phyloP scores from a whole-genome alignment of 805 yeast species.

The Candida argentea region DNA sequence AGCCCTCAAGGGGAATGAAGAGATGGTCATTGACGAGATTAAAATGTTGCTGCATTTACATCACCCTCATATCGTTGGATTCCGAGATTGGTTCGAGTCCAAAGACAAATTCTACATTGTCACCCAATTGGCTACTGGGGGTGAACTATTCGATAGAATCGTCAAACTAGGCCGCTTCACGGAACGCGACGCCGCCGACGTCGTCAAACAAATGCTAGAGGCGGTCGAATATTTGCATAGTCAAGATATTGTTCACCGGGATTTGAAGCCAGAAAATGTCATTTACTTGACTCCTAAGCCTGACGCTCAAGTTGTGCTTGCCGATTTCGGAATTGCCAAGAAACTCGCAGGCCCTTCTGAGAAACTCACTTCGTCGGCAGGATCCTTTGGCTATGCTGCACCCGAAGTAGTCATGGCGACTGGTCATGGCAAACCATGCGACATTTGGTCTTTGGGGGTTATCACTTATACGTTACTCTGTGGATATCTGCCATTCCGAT shows the following conservation, averaged over 20 bases:
- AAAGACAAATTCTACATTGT: conserved; percentile 88
- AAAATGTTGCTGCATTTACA: conserved; percentile 52
- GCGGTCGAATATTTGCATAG: conserved; percentile 76
- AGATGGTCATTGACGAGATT: conserved; percentile 72
- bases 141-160: conserved; percentile 87
- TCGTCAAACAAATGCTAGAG: conserved; percentile 61
- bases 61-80: conserved; percentile 84
- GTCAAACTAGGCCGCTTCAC: conserved; percentile 74
- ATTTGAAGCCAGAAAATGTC: conserved; percentile 89
- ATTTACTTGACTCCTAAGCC: conserved; percentile 49
- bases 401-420: conserved; percentile 78
- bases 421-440: conserved; percentile 95
- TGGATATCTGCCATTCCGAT: conserved; percentile 86
- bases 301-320: conserved; percentile 69
- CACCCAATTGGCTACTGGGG: conserved; percentile 92
- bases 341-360: conserved; percentile 51
- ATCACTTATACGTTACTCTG: conserved; percentile 82
- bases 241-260: conserved; percentile 80
- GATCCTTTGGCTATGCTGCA: conserved; percentile 94
- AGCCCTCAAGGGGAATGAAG: conserved; percentile 70
- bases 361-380: conserved; percentile 63
- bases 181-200: conserved; percentile 75
- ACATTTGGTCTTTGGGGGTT: conserved; percentile 92
- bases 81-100: conserved; percentile 89
- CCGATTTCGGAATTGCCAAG: conserved; percentile 95